A percentile compares a stretch with the other conserved stretches of the same genome.
These are phyloP conservation scores for Cladosporium austrohemisphaericum DNA, from an alignment of 2,329 filamentous ascomycete genomes.

Conservation along the genomic window DNA sequence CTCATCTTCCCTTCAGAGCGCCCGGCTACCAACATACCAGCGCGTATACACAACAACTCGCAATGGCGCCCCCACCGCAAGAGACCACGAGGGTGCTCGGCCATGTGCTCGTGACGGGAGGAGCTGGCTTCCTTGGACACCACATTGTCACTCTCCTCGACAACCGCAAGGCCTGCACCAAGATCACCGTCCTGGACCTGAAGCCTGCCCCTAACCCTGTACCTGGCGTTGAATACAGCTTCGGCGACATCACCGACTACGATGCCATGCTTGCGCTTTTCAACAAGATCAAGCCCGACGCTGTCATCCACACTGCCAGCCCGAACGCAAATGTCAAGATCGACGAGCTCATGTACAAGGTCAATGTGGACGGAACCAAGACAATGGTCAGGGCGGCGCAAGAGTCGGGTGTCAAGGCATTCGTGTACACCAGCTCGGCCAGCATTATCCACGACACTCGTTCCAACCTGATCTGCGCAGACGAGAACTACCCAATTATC, in stretches of 20 bases:
- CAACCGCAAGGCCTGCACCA: slow-evolving; percentile 38
- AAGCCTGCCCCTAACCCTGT: slow-evolving; percentile 40
- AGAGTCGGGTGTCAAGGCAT: slow-evolving; percentile 48
- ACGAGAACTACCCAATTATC: slow-evolving; percentile 46
- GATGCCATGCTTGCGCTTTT: slow-evolving; percentile 42
- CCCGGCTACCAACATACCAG: too few species aligned
- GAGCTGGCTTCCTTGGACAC: slow-evolving; percentile 50
- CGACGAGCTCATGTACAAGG: slow-evolving; percentile 44
- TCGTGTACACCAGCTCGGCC: slow-evolving; percentile 52
- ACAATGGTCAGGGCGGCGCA: slow-evolving; percentile 46
- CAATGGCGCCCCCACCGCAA: slow-evolving; percentile 7
- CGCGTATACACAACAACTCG: neutral
- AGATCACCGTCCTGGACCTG: slow-evolving; percentile 48
- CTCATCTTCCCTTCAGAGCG: too few species aligned
- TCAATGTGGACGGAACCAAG: slow-evolving; percentile 51
- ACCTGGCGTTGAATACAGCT: slow-evolving; percentile 46
- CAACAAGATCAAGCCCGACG: slow-evolving; percentile 41
- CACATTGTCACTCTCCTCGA: slow-evolving; percentile 49
- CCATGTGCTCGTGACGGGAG: slow-evolving; percentile 48
- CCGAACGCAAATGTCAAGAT: slow-evolving; percentile 31
- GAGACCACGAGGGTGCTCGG: slow-evolving; percentile 34
- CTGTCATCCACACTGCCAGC: slow-evolving; percentile 50
- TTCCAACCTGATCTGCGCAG: slow-evolving; percentile 46
- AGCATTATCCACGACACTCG: slow-evolving; percentile 47
- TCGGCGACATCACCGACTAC: slow-evolving; percentile 48